phyloP scores from a whole-genome alignment of 805 yeast species.

The Danielia reshetovae region DNA sequence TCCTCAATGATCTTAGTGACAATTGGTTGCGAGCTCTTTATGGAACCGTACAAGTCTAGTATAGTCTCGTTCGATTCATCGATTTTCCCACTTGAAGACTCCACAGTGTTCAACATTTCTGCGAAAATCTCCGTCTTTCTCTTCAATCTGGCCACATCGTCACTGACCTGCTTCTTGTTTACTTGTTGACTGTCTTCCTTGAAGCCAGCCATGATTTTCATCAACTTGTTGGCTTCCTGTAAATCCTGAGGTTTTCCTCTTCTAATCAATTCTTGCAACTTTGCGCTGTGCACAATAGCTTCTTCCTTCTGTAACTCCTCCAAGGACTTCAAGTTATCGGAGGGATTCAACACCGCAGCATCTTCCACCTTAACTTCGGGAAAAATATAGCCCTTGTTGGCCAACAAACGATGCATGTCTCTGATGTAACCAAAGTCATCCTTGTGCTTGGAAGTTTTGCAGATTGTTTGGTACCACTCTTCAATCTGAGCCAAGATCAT shows the following conservation, averaged over 20 bases:
- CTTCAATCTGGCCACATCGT: slow-evolving; percentile 77
- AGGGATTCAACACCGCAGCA: slow-evolving; percentile 87
- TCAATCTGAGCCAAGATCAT: slow-evolving; percentile 85
- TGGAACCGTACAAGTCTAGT: slow-evolving; percentile 68
- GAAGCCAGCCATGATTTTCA: slow-evolving; percentile 98
- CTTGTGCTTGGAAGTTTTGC: slow-evolving; percentile 83
- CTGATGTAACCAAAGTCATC: slow-evolving; percentile 89
- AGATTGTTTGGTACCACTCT: slow-evolving; percentile 96
- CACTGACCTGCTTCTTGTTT: slow-evolving; percentile 73
- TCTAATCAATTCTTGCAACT: slow-evolving; percentile 90
- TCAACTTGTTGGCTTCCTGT: slow-evolving; percentile 91
- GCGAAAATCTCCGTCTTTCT: slow-evolving; percentile 83
- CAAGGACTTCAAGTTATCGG: slow-evolving; percentile 79
- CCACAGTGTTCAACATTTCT: slow-evolving; percentile 69
- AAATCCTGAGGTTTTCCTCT: slow-evolving; percentile 94
- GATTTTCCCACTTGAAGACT: slow-evolving; percentile 35
- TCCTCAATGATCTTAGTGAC: slow-evolving; percentile 80
- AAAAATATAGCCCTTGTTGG: slow-evolving; percentile 87
- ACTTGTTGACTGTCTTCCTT: slow-evolving; percentile 74
- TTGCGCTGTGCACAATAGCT: slow-evolving; percentile 87
- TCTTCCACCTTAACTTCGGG: slow-evolving; percentile 91
- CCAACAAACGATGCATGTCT: slow-evolving; percentile 90
- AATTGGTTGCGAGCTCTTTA: slow-evolving; percentile 83
- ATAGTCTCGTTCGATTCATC: slow-evolving; percentile 65
- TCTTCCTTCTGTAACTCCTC: slow-evolving; percentile 93